Conservation (phyloP, 1,284 basidiomycete genomes). For the Cystobasidium pallidum region DNA sequence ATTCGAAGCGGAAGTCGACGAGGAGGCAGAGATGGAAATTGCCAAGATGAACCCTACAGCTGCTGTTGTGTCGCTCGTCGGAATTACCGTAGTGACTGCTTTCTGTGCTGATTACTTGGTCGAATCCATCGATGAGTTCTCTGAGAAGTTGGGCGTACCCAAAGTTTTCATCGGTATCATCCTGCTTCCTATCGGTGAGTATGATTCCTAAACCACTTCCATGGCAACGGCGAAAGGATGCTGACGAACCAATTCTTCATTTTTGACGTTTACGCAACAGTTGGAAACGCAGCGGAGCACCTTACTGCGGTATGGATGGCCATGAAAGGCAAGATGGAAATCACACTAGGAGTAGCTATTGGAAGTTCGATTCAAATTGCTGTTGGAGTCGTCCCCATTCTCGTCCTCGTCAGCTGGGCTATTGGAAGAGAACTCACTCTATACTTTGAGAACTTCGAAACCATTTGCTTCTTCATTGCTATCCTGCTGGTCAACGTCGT, state of each 20-base stretch:
- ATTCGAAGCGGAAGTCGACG: conserved; percentile 60
- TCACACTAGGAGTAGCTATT: conserved; percentile 84
- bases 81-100: conserved; percentile 75
- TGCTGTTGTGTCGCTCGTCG: conserved; percentile 61
- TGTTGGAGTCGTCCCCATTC: conserved; percentile 65
- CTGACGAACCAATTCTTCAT: too few relatives aligned
- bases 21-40: conserved; percentile 62
- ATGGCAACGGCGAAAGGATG: too few relatives aligned
- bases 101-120: conserved; percentile 83
- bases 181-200: conserved; percentile 70
- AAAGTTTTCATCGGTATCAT: conserved; percentile 79
- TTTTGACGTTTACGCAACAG: too few relatives aligned
- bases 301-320: conserved; percentile 75
- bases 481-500: conserved; percentile 54
- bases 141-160: conserved; percentile 74
- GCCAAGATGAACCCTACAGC: conserved; percentile 70
- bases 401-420: conserved; percentile 56
- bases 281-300: conserved; percentile 60
- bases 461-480: conserved; percentile 79
- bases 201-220: conserved; percentile 51
- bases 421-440: conserved; percentile 73
- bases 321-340: conserved; percentile 75
- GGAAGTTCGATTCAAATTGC: conserved; percentile 94
- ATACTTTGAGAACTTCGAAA: conserved; percentile 61
- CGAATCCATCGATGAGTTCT: conserved; percentile 86